Evolutionary conservation across 2,329 filamentous ascomycete genomes (phyloP).

Genomic region (Paecilomyces dactylethromorphus): DNA sequence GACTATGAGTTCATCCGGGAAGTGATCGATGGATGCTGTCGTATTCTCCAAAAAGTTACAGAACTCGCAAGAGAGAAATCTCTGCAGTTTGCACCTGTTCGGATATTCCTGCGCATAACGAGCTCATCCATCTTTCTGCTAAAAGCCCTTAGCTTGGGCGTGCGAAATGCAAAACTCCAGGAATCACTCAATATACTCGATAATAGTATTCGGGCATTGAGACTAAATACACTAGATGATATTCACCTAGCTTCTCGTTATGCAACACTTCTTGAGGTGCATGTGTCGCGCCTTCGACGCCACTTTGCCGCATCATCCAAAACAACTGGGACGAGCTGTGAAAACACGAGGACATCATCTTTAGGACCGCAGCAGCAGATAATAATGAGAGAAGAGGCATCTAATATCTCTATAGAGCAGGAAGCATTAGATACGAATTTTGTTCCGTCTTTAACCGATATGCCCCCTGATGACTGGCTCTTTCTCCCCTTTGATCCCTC

Average conservation of each 20-base stretch:
- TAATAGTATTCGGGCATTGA: constrained; percentile 41
- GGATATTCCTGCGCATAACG: constrained; percentile 49
- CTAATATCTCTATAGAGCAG: not conserved
- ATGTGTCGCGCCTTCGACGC: constrained; percentile 35
- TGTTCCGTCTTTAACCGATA: constrained; percentile 15
- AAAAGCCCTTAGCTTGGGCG: constrained; percentile 44
- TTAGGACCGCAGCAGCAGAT: constrained; percentile 4
- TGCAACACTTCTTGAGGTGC: constrained; percentile 43
- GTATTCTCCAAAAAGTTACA: constrained; percentile 45
- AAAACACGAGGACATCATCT: constrained; percentile 7
- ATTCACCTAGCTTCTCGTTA: constrained; percentile 48
- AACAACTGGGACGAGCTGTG: constrained; percentile 5
- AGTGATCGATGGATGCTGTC: constrained; percentile 48
- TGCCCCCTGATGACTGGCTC: constrained; percentile 35
- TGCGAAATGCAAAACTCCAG: constrained; percentile 43
- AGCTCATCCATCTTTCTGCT: constrained; percentile 51
- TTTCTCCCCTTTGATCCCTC: constrained; percentile 38
- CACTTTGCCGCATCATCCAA: constrained; percentile 25
- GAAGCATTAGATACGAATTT: not conserved
- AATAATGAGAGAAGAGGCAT: not conserved
- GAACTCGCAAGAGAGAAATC: constrained; percentile 40
- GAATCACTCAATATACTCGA: constrained; percentile 44
- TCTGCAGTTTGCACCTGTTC: constrained; percentile 48
- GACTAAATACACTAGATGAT: constrained; percentile 45
- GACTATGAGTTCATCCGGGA: constrained; percentile 53